These are phyloP conservation scores for Candida chauliodis DNA, from an alignment of 805 yeast species.

Conservation along the genomic window DNA sequence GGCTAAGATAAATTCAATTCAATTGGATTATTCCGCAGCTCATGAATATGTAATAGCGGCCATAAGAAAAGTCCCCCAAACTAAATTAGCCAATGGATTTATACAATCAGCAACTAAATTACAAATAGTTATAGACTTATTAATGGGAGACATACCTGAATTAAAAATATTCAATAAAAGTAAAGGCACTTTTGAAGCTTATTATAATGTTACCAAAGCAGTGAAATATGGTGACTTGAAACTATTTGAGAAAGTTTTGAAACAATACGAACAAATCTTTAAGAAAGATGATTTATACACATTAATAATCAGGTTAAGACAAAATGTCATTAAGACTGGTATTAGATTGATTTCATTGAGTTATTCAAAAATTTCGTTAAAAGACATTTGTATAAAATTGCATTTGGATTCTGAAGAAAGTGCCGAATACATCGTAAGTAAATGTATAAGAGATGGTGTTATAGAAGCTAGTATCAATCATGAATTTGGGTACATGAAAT, in stretches of 20 bases:
- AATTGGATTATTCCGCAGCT: constrained; percentile 87
- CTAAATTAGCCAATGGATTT: constrained; percentile 79
- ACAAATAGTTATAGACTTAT: constrained; percentile 80
- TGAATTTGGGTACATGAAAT: constrained; percentile 86
- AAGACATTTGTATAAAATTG: constrained; percentile 89
- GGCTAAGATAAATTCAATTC: constrained; percentile 88
- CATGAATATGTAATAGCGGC: constrained; percentile 91
- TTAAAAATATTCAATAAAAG: constrained; percentile 69
- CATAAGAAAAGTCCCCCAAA: constrained; percentile 93
- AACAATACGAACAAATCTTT: constrained; percentile 57
- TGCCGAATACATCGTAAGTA: constrained; percentile 95
- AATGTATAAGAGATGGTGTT: constrained; percentile 95
- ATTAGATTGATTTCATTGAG: constrained; percentile 88
- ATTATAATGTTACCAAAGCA: constrained; percentile 83
- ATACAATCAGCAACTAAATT: constrained; percentile 86
- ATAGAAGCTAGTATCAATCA: constrained; percentile 93
- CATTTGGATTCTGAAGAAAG: constrained; percentile 91
- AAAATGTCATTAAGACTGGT: constrained; percentile 97
- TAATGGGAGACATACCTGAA: constrained; percentile 97
- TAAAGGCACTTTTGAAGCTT: constrained; percentile 65
- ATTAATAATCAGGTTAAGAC: constrained; percentile 83
- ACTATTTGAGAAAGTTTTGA: constrained; percentile 68
- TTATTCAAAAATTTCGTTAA: constrained; percentile 84
- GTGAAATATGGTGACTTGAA: constrained; percentile 89
- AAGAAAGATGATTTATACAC: constrained; percentile 78